These are phyloP conservation scores for Irpex lacteus DNA, from an alignment of 1,284 basidiomycete species.

Conservation along the genomic window DNA sequence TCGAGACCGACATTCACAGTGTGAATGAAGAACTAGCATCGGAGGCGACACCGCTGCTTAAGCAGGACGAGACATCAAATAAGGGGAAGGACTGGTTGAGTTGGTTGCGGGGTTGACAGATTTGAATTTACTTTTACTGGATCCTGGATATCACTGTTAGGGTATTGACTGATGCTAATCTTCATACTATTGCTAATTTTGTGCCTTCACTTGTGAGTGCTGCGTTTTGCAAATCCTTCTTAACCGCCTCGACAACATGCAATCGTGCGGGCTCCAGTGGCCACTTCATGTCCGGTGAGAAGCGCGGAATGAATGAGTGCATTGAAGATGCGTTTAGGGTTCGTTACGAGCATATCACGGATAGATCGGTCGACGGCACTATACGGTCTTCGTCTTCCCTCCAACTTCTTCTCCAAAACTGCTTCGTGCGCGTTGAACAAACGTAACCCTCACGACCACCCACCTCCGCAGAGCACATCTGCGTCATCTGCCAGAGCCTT, in stretches of 20 bases:
- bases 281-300: not conserved
- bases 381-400: not conserved
- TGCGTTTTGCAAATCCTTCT: too few relatives aligned
- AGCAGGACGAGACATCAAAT: conserved; percentile 8
- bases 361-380: not conserved
- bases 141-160: not conserved
- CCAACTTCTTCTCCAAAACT: not conserved
- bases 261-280: not conserved
- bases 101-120: conserved; percentile 2
- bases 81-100: conserved; percentile 5
- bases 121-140: not conserved
- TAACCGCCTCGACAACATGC: too few relatives aligned
- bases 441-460: not conserved
- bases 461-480: not conserved
- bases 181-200: too few relatives aligned
- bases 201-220: too few relatives aligned
- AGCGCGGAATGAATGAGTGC: not conserved
- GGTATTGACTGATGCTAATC: not conserved
- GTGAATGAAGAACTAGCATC: conserved; percentile 7
- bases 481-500: not conserved
- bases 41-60: conserved; percentile 24
- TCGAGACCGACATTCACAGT: conserved; percentile 22
- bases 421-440: not conserved
- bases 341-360: conserved; percentile 1
- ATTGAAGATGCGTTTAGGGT: not conserved